Evolutionary conservation across 2,329 filamentous ascomycete genomes (phyloP).

Genomic region (Cladophialophora psammophila): DNA sequence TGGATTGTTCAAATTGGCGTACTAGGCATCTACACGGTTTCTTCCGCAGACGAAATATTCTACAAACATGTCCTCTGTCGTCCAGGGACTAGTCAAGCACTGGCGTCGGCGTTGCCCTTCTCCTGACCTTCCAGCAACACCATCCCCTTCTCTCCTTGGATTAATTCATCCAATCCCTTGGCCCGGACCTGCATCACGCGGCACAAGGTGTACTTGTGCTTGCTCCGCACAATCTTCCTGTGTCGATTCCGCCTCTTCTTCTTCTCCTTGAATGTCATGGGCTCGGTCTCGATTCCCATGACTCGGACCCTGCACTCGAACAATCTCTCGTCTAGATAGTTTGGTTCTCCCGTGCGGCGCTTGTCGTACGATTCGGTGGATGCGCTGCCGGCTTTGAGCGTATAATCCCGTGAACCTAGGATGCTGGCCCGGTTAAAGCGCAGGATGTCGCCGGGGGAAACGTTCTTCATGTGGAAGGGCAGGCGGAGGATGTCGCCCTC

Average conservation of each 20-base stretch:
- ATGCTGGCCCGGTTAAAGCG: constrained; percentile 84
- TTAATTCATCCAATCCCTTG: constrained; percentile 62
- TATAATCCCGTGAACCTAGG: constrained; percentile 88
- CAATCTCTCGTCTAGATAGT: constrained; percentile 78
- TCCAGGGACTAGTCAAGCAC: not conserved
- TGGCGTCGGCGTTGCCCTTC: not conserved
- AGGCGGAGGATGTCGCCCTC: constrained; percentile 77
- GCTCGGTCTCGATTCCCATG: constrained; percentile 81
- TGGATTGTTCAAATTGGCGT: not conserved
- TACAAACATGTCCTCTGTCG: not conserved
- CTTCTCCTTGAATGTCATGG: constrained; percentile 62
- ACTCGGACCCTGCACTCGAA: constrained; percentile 88
- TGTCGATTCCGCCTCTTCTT: constrained; percentile 71
- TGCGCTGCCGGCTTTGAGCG: constrained; percentile 70
- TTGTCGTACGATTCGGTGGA: constrained; percentile 51
- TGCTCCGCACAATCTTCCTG: constrained; percentile 80
- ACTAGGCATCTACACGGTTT: not conserved
- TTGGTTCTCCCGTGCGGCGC: constrained; percentile 39
- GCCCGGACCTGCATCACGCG: constrained; percentile 82
- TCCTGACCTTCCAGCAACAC: constrained; percentile 40
- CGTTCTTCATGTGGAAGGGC: constrained; percentile 79
- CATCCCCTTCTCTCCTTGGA: constrained; percentile 50
- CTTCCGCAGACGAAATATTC: not conserved
- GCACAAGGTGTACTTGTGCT: constrained; percentile 88
- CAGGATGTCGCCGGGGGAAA: constrained; percentile 81